Percentiles rank a stretch among this genome's conserved stretches.
phyloP scores from a whole-genome alignment of 176 grass and related monocot species.

The Panicum miliaceum region DNA sequence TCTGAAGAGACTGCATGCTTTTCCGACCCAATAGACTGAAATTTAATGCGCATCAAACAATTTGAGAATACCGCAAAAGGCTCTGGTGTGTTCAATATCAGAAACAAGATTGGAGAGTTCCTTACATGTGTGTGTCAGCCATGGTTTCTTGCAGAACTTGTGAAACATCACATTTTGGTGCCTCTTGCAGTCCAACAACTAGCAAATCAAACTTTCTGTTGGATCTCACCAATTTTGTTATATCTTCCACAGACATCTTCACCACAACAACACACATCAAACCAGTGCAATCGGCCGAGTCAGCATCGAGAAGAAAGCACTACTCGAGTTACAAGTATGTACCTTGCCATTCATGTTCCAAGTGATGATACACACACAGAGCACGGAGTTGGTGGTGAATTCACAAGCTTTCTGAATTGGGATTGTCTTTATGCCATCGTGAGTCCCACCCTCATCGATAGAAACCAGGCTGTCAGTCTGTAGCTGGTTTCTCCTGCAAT shows the following conservation, averaged over 20 bases:
- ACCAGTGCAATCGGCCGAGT: neutral
- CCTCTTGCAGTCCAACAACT: conserved; percentile 70
- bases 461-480: conserved; percentile 36
- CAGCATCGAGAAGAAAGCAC: neutral
- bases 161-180: conserved; percentile 42
- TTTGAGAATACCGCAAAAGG: neutral
- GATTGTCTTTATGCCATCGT: conserved; percentile 65
- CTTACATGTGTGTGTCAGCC: conserved; percentile 55
- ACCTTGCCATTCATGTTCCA: conserved; percentile 87
- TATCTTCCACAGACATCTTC: conserved; percentile 57
- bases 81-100: neutral
- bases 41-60: neutral
- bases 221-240: conserved; percentile 52
- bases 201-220: conserved; percentile 65
- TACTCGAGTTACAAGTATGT: neutral
- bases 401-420: conserved; percentile 52
- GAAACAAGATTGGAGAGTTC: neutral
- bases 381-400: conserved; percentile 42
- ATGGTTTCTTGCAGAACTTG: conserved; percentile 58
- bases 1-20: conserved; percentile 70
- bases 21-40: conserved; percentile 60
- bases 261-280: neutral
- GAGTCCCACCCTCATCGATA: conserved; percentile 38
- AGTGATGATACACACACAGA: conserved; percentile 64
- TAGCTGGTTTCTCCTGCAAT: conserved; percentile 37